Percentiles rank a stretch among this genome's conserved stretches.
phyloP scores from a whole-genome alignment of 1,284 basidiomycete genomes.

The Pseudozyma sp. region DNA sequence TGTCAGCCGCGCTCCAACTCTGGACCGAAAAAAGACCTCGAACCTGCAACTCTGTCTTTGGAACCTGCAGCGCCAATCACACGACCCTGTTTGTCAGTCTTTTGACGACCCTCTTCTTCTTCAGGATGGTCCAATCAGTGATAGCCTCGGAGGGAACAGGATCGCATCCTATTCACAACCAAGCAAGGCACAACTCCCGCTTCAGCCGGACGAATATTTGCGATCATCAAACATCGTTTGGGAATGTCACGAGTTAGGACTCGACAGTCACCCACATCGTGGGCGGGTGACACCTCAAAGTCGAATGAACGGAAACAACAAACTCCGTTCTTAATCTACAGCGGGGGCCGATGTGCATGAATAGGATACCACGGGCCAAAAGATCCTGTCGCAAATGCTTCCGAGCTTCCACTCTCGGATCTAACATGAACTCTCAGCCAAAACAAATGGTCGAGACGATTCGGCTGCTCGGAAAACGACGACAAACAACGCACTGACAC shows the following conservation, averaged over 20 bases:
- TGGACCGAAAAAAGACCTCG: neutral
- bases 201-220: no score
- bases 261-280: no score
- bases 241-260: no score
- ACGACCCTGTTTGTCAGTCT: neutral
- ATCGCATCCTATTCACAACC: neutral
- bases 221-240: no score
- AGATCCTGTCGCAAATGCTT: slow-evolving; percentile 1
- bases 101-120: neutral
- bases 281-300: no score
- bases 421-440: slow-evolving; percentile 24
- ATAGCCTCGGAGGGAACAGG: slow-evolving; percentile 6
- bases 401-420: slow-evolving; percentile 23
- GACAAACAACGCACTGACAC: slow-evolving; percentile 5
- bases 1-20: neutral
- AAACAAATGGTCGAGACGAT: slow-evolving; percentile 6
- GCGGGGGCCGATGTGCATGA: neutral
- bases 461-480: slow-evolving; percentile 36
- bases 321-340: no score
- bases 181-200: no score
- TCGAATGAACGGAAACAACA: no score
- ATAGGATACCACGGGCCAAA: neutral
- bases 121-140: neutral
- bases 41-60: neutral
- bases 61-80: slow-evolving; percentile 19